Percentiles rank a stretch among this genome's conserved stretches.
These are phyloP conservation scores for Colletotrichum sp. DNA, from an alignment of 2,329 filamentous ascomycete genomes.

Conservation along the genomic window DNA sequence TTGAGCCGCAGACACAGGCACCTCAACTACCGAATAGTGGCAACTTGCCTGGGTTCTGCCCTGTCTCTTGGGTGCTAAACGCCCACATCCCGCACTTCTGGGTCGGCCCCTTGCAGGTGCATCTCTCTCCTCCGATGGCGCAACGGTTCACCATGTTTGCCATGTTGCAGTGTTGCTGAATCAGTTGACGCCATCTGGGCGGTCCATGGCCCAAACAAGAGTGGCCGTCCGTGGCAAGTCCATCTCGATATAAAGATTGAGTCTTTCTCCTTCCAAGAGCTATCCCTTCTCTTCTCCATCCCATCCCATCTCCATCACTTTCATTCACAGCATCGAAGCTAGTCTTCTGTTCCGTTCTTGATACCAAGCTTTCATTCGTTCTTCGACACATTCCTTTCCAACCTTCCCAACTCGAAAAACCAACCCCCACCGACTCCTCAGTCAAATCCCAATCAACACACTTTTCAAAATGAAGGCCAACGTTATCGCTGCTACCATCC, in stretches of 20 bases:
- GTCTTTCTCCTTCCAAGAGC: background rate
- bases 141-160: background rate
- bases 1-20: background rate
- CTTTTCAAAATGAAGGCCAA: constrained; percentile 15
- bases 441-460: background rate
- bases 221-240: background rate
- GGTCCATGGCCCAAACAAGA: background rate
- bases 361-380: constrained; percentile 1
- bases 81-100: constrained; percentile 8
- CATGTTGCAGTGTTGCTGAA: background rate
- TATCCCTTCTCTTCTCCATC: background rate
- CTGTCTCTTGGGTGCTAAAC: background rate
- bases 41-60: background rate
- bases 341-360: constrained; percentile 20
- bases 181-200: constrained; percentile 2
- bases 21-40: constrained; percentile 7
- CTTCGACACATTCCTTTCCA: background rate
- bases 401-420: background rate
- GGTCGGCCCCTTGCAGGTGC: background rate
- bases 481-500: constrained; percentile 10
- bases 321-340: constrained; percentile 16
- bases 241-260: constrained; percentile 6
- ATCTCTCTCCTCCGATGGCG: constrained; percentile 8
- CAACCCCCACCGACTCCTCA: background rate
- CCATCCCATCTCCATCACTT: constrained; percentile 8